Evolutionary conservation across 2,329 filamentous ascomycete genomes (phyloP), one percentile per base, ranked within the genome.

Genomic region (Furcasterigmium furcatum): DNA sequence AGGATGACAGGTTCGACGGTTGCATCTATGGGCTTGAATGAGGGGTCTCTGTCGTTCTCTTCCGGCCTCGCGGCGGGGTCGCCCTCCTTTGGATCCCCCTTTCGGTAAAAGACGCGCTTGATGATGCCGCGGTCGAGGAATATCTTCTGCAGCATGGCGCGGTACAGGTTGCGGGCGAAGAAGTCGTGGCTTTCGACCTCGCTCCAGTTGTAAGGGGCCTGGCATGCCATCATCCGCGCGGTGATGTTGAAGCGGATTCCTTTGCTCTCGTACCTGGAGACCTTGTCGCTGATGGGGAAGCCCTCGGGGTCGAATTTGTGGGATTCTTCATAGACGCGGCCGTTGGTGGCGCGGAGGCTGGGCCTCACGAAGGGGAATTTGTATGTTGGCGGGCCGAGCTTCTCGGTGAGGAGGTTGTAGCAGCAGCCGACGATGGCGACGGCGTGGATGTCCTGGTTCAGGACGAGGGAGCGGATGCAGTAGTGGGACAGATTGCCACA

Each of bases 401-500:
- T 84, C 67, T 97, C 94, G 0, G 92, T 96, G 55, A 97, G 72
- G 6, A 97, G 81, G 58, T 99, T 99, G 75, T 99, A 97, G 74
- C 94, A 99, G 72, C 94, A 99, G 39, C 94, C 94, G 49, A 99
- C 90, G 61, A 99, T 91, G 47, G 92, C 92, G 19, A 97, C 86
- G n/a, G 91, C 90, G 25, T 83, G 82, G 45, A 97, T 91, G 5
- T 84, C 80, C 1, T 87, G 85, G 60, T 96, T 97, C 46, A 95
- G 70, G 2, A 91, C 68, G 18, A 99, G 78, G 1, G 92, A 95
- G 13, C 89, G 84, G 46, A 99, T 85, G 9, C 88, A 94, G 61
- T 95, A 91, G 64, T 99, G 94, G 1, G 95, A 87, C n/a, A 99
- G 82, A 55, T 99, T 97, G 22, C 94, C 94, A 61, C 94, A 99